phyloP scores from a whole-genome alignment of 768 basidiomycete species.

The Russula emetica region DNA sequence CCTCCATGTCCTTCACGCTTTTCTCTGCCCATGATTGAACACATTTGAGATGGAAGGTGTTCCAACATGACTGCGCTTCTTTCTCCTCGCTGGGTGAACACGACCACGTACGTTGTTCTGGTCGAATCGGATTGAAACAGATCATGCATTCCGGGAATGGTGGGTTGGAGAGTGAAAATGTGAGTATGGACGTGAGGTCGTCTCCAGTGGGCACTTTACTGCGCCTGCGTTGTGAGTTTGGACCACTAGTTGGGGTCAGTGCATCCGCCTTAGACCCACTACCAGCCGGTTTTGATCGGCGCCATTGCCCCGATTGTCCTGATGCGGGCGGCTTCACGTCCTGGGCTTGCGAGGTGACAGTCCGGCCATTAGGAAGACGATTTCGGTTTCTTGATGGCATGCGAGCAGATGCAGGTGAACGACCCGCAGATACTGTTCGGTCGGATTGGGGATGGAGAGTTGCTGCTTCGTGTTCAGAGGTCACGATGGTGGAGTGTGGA shows the following conservation, averaged over 20 bases:
- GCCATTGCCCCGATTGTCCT: neutral
- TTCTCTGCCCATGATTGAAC: conserved; percentile 84
- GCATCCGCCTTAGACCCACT: conserved; percentile 1
- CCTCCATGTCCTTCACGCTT: conserved; percentile 66
- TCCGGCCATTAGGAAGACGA: neutral
- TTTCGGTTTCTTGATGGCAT: neutral
- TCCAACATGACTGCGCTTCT: conserved; percentile 73
- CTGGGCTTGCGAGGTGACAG: neutral
- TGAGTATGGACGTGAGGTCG: conserved; percentile 74
- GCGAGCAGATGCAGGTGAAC: neutral
- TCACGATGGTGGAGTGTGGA: neutral
- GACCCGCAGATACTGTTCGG: neutral
- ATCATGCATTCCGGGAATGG: conserved; percentile 79
- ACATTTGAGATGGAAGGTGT: conserved; percentile 86
- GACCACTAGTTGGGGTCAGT: neutral
- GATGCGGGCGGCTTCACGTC: neutral
- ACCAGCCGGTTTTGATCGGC: conserved; percentile 18
- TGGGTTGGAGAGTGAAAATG: conserved; percentile 56
- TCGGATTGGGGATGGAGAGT: neutral
- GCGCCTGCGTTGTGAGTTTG: conserved; percentile 9
- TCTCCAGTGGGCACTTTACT: conserved; percentile 35
- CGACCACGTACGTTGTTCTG: conserved; percentile 81
- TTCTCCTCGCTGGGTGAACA: conserved; percentile 53
- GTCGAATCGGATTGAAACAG: conserved; percentile 77
- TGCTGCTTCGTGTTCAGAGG: neutral